These are phyloP conservation scores for Colletotrichum sp. DNA, from an alignment of 2,329 filamentous ascomycete genomes.

Conservation along the genomic window DNA sequence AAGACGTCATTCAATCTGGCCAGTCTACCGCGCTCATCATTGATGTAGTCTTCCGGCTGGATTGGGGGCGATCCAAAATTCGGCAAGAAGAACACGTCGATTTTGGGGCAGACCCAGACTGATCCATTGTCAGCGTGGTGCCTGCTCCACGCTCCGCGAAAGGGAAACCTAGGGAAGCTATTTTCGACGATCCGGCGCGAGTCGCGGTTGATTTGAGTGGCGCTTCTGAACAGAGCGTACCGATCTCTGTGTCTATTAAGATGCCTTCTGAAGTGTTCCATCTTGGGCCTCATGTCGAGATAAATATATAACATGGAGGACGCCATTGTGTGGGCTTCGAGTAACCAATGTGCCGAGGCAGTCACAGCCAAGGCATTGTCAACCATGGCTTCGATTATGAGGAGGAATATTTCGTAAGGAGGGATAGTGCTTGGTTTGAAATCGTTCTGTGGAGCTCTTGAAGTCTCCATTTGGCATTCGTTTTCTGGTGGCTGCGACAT, in stretches of 20 bases:
- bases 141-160: background rate
- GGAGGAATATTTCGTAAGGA: background rate
- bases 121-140: background rate
- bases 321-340: background rate
- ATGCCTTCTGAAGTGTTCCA: background rate
- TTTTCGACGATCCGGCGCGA: background rate
- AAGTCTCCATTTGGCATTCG: background rate
- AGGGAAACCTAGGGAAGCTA: background rate
- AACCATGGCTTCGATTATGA: background rate
- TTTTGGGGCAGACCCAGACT: background rate
- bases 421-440: background rate
- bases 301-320: background rate
- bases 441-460: background rate
- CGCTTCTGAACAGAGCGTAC: background rate
- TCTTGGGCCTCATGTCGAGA: background rate
- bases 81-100: background rate
- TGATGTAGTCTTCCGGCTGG: background rate
- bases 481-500: background rate
- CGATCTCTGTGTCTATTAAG: background rate
- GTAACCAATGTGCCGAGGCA: background rate
- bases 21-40: background rate
- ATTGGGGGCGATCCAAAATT: background rate
- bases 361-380: background rate
- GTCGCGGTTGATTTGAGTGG: background rate
- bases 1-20: rapidly evolving